Evolutionary conservation across 2,329 filamentous ascomycete genomes (phyloP), one percentile per base, ranked within the genome.

Genomic region (Pseudogymnoascus sp.): DNA sequence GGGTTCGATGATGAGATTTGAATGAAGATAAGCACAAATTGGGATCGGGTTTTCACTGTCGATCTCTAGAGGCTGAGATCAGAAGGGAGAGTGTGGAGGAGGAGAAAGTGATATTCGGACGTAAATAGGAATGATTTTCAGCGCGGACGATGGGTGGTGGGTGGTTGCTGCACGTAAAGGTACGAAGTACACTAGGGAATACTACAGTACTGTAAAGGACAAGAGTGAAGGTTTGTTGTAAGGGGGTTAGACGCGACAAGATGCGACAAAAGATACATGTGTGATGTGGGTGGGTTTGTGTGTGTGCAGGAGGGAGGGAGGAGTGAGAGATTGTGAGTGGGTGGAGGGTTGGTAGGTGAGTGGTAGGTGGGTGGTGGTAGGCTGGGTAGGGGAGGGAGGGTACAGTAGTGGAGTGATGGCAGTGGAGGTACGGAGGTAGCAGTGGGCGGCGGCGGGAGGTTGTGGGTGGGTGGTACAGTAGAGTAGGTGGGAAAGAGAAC

Each of bases 101-200:
- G 46, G 46, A 53, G 46, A 53, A 53, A 53, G 46, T 53, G 46
- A 53, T 53, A 33, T 53, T 31, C n/a, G 26, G 46, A 33, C 46
- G 46, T 53, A 19, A 53, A 53, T 53, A 53, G 46, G 46, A 53
- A 53, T 53, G 46, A 53, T 53, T 53, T 53, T 31, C 46, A 33
- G 46, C 46, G 10, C 17, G 17, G 17, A 11, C 4, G 40, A 4
- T 23, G 19, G 38, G n/a, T 9, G 21, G 23, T 50, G 42, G 40
- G 40, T 17, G 44, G 44, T 50, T 29, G 44, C 46, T 50, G 44
- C 44, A 50, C 26, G 44, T 29, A 53, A 53, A 31, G 23, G 46
- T 46, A 31, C 19, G 9, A 3, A 31, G 42, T 9, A 42, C 17
- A 29, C n/a, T n/a, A n/a, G n/a, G n/a, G 10, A n/a, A 23, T 50